These are phyloP conservation scores for Groenewaldozyma tartarivorans DNA, from an alignment of 805 yeast species.

Conservation along the genomic window DNA sequence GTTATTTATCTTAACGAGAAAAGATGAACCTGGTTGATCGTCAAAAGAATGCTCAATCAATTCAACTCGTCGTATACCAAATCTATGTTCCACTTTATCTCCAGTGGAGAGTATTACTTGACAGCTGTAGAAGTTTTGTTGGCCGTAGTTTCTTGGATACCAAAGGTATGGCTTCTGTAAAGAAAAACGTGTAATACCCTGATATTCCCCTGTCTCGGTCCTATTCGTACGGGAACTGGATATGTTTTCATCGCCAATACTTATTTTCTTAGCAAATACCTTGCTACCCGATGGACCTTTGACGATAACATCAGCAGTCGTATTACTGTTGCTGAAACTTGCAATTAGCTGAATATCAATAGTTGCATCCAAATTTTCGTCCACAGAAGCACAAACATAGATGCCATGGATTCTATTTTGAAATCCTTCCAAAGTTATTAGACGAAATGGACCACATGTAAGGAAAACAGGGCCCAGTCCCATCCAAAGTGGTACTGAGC, in stretches of 20 bases:
- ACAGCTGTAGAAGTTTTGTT: constrained; percentile 28
- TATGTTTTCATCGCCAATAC: too few species aligned
- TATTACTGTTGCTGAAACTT: constrained; percentile 7
- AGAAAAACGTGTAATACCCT: too few species aligned
- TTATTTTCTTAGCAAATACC: too few species aligned
- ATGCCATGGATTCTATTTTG: too few species aligned
- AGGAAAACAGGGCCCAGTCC: constrained; percentile 44
- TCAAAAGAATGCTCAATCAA: constrained; percentile 30
- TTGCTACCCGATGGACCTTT: constrained; percentile 1
- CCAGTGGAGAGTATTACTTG: constrained; percentile 1
- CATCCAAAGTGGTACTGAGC: constrained; percentile 49
- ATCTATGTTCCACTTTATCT: constrained; percentile 12
- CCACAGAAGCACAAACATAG: constrained; percentile 10
- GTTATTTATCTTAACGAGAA: constrained; percentile 35
- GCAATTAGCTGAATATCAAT: constrained; percentile 12
- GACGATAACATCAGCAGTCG: constrained; percentile 8
- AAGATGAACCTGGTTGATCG: constrained; percentile 31
- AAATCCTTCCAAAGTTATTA: constrained; percentile 26
- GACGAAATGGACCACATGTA: constrained; percentile 38
- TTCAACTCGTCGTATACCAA: constrained; percentile 34
- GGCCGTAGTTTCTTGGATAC: constrained; percentile 35
- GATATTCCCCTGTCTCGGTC: too few species aligned
- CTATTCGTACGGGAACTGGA: too few species aligned
- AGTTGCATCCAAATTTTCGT: constrained; percentile 20
- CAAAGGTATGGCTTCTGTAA: constrained; percentile 30